Base-by-base conservation (phyloP, 2,329 filamentous ascomycete genomes). In the Trichophyton benhamiae region DNA sequence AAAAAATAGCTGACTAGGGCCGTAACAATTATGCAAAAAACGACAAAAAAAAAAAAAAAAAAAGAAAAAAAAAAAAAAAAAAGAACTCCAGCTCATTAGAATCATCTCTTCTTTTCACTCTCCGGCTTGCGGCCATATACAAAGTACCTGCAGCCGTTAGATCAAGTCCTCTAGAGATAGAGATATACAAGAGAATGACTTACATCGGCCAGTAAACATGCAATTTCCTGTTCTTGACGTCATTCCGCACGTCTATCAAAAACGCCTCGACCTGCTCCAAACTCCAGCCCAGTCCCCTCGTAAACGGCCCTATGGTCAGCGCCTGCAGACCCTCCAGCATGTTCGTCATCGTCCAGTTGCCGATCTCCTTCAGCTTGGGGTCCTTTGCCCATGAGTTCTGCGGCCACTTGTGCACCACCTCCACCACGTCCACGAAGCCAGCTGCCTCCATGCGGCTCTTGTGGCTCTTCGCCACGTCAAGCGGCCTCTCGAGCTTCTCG, bases 361-460 rank as follows among this genome's bases (percentile, higher is more conserved):
- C 78, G 22, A 81, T 74, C 64, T 78, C 75, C 66, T 80, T 81
- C 73, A 79, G 75, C 60, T 75, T 76, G 0, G 73, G 72, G 58
- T 80, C 77, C 58, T 76, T 76, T 4, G 78, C 73, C 79, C 79
- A 81, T 1, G 70, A 63, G 46, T 74, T 75, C 33, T 73, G 69
- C 6, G 77, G 76, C 72, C 75, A 76, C 69, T 76, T 73, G 64
- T 71, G 73, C n/a, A 49, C 38, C 1, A 62, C 49, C 30, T 61
- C 30, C 8, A 48, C 44, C 7, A 79, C 73, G 46, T 79, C 75
- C 22, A 74, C 69, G 63, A 78, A 79, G 1, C 77, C 78, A 0
- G 71, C 74, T 5, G 70, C 69, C 5, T 71, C 67, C 66, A 77
- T 72, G 69, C 72, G 73, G 15, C 70, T 61, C 41, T 70, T 70